Base-by-base conservation (phyloP, 805 yeast genomes). In the Wickerhamiella alocasiicola region DNA sequence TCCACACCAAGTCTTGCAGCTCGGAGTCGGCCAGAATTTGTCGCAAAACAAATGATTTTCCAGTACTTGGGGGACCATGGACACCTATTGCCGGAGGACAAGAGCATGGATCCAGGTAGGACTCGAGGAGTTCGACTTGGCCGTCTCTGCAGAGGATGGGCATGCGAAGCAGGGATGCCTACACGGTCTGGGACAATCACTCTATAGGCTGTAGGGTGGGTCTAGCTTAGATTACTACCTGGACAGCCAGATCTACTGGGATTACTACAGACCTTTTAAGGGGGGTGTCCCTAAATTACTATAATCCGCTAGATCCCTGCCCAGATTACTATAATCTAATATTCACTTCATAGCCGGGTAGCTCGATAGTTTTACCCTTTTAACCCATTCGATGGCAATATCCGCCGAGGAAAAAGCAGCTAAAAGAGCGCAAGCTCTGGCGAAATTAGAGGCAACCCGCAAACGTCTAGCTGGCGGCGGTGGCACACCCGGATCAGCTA, bases 31-130 rank as follows among this genome's bases (percentile, higher is more conserved):
- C 5, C 7, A 71, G 54, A 39, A 58, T 59, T 13, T 49, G 39
- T n/a, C 44, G 47, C 9, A 71, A 55, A 1, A 64, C 55, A 19
- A 52, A 50, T 2, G 72, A 53, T 49, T 72, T 72, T 1, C 78
- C 78, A 2, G 68, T 59, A 1, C 73, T 59, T 19, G 65, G 59
- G 44, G 67, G 62, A 0, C 78, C 78, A 49, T 68, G 71, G 3
- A 71, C 65, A 3, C 66, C 55, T 1, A 71, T 42, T 11, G 63
- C 55, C 2, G 64, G 57, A 0, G 65, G 65, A 56, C 57, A 36
- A 3, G 35, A 36, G 56, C 3, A 56, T 3, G 30, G 39, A 4
- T 61, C 45, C 2, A 66, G 44, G 30, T 59, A 61, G 0, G 64
- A 51, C 34, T 53, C 47, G 17, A 67, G 49, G 13, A 65, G 54